A percentile compares a stretch with the other conserved stretches of the same genome.
phyloP scores from a whole-genome alignment of 495 filamentous ascomycete species.

The Podospora bellae-mahoneyi region DNA sequence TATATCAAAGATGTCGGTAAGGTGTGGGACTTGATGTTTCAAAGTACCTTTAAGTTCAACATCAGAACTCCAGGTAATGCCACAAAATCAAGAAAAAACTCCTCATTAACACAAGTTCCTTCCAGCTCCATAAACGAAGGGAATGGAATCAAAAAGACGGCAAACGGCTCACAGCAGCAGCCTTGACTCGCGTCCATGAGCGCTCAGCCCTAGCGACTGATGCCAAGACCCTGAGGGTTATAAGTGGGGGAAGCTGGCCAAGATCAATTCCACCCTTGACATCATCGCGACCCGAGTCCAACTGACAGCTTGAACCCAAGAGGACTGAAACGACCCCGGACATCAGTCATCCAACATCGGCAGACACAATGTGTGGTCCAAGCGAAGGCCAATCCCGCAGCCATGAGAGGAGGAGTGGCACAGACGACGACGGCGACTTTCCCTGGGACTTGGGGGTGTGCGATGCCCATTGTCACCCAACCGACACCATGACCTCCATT shows the following conservation, averaged over 20 bases:
- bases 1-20: background rate
- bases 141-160: background rate
- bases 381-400: background rate
- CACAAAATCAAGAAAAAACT: no score
- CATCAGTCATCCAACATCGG: constrained; percentile 1
- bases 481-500: constrained; percentile 80
- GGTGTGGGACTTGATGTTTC: background rate
- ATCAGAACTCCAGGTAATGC: no score
- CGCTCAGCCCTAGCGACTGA: background rate
- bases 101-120: background rate
- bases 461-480: constrained; percentile 98
- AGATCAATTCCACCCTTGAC: background rate
- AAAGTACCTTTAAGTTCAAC: background rate
- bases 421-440: constrained; percentile 39
- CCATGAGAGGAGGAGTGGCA: background rate
- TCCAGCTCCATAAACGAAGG: background rate
- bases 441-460: constrained; percentile 84
- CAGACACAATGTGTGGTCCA: constrained; percentile 16
- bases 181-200: background rate
- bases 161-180: background rate
- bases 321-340: no score
- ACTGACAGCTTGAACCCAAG: background rate
- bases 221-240: background rate
- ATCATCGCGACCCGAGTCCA: background rate
- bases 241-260: background rate